These are phyloP conservation scores for Nasturtium officinale DNA, from an alignment of 345 rosid species.

Conservation along the genomic window DNA sequence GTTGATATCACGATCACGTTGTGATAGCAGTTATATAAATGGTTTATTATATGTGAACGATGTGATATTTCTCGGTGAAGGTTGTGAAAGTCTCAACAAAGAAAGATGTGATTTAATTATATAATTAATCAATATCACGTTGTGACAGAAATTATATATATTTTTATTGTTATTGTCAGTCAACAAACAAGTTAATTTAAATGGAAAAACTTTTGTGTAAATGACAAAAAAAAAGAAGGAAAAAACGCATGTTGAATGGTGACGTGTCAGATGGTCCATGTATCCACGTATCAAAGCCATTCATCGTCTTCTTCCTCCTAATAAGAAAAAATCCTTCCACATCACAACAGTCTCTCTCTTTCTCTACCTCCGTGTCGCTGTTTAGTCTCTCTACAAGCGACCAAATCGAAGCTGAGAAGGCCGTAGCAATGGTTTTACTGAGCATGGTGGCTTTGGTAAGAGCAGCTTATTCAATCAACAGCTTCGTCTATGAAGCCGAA, in stretches of 20 bases:
- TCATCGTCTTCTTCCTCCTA: conserved; percentile 19
- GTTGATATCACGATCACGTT: too few relatives aligned
- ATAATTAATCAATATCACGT: too few relatives aligned
- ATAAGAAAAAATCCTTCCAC: conserved; percentile 17
- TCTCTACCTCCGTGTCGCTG: conserved; percentile 19
- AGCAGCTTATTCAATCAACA: conserved; percentile 38
- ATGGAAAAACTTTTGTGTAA: background rate
- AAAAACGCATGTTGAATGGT: conserved; percentile 41
- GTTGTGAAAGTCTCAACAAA: conserved; percentile 1
- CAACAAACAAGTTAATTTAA: conserved; percentile 28
- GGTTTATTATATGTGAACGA: too few relatives aligned
- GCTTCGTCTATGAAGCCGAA: conserved; percentile 56
- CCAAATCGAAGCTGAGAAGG: conserved; percentile 36
- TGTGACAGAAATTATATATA: too few relatives aligned
- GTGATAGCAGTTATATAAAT: too few relatives aligned
- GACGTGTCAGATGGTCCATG: conserved; percentile 44
- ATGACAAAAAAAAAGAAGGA: background rate
- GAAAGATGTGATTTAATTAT: conserved; percentile 4
- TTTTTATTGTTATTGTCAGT: background rate
- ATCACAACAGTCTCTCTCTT: conserved; percentile 12
- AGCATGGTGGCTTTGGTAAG: conserved; percentile 42
- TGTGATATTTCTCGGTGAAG: too few relatives aligned
- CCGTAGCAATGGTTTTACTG: conserved; percentile 40
- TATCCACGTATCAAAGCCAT: conserved; percentile 36
- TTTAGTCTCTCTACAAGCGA: conserved; percentile 26